phyloP scores from a whole-genome alignment of 2,329 filamentous ascomycete genomes.

The Penicillium frequentans region DNA sequence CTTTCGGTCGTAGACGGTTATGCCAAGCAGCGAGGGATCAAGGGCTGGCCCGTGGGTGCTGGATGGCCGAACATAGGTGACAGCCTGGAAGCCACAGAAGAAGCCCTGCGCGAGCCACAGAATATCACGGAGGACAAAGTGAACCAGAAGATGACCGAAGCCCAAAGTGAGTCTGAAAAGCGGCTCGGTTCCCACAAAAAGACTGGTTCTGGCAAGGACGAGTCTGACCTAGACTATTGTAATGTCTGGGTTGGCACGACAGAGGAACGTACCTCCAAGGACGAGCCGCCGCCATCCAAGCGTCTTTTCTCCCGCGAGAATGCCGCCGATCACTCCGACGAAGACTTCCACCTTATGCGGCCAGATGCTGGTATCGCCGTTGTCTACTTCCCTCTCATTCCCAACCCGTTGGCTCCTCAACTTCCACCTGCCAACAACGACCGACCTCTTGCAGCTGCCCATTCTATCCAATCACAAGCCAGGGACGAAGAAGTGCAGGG shows the following conservation, averaged over 20 bases:
- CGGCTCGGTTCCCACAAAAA: background rate
- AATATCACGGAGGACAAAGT: conserved; percentile 61
- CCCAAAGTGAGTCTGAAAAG: conserved; percentile 41
- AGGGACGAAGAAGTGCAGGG: conserved; percentile 12
- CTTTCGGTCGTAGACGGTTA: conserved; percentile 90
- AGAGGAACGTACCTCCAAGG: conserved; percentile 64
- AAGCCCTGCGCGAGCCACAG: conserved; percentile 68
- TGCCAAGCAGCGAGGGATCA: conserved; percentile 82
- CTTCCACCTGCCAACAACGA: conserved; percentile 23
- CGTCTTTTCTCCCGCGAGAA: conserved; percentile 42
- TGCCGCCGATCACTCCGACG: conserved; percentile 58
- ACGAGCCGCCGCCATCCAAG: conserved; percentile 56
- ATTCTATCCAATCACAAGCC: conserved; percentile 19
- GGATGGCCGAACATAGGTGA: conserved; percentile 77
- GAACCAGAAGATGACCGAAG: conserved; percentile 62
- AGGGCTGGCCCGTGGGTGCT: conserved; percentile 92
- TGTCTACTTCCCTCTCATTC: conserved; percentile 84
- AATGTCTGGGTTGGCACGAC: conserved; percentile 92
- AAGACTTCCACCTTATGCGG: conserved; percentile 68
- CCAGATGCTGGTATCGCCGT: conserved; percentile 84
- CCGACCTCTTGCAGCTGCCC: conserved; percentile 24
- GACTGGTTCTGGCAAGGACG: conserved; percentile 1
- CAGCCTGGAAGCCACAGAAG: conserved; percentile 58
- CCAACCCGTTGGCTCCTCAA: conserved; percentile 60
- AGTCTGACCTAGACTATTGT: conserved; percentile 76